Base-by-base conservation (phyloP, 2,329 filamentous ascomycete species). In the Diaporthe australafricana region DNA sequence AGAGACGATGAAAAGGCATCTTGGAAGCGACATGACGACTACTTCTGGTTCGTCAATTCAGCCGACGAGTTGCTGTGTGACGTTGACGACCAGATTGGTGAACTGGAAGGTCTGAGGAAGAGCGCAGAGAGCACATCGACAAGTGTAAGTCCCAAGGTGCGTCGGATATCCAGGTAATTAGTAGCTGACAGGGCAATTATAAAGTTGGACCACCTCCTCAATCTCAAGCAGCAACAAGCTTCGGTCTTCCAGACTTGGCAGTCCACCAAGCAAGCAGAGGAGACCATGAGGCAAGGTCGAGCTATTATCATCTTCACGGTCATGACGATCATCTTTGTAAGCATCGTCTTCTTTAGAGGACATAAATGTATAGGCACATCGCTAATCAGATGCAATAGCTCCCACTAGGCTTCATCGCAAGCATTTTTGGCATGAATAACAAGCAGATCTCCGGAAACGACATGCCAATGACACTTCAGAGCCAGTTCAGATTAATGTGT, bases 281-380 rank as follows among this genome's bases (percentile, higher is more conserved):
- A 80, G 70, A 73, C 76, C 0, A 75, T 78, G 22, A 74, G 73
- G 17, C 80, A 82, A 67, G 79, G 80, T 2, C 76, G 77, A 6
- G 70, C 79, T 1, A 80, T 81, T 40, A 77, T 81, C 75, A 71
- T 78, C 22, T 81, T 81, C 55, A 81, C 80, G 0, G 67, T 79
- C 3, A 75, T 82, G 11, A 81, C 80, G 1, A 80, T 81, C 20
- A 72, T 81, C 42, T 81, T 81, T 53, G 78, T 80, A 27, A 38
- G 57, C 27, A 8, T n/a, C 22, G 20, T 20, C 1, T 20, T 5
- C 7, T 32, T 11, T n/a, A 27, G n/a, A 3, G 25, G 9, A 5
- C 5, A 14, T 11, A n/a, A 17, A 11, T 20, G 12, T n/a, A n/a
- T n/a, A n/a, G n/a, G n/a, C n/a, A n/a, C n/a, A 8, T 20, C 2